Percentiles rank a stretch among this genome's conserved stretches.
phyloP scores from a whole-genome alignment of 176 grass and related monocot genomes.

The Aechmea fasciata region DNA sequence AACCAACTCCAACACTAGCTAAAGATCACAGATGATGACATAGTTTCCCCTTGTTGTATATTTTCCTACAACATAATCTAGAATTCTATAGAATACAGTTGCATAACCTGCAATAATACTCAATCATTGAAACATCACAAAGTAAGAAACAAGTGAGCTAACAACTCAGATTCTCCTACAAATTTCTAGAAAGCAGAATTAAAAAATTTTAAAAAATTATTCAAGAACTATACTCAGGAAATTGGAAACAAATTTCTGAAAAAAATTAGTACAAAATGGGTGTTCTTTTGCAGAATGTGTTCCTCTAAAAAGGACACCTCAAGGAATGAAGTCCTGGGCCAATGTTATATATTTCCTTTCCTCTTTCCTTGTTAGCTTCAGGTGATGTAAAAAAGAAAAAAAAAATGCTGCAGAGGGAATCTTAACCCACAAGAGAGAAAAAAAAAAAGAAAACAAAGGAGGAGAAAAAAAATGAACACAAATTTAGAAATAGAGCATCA shows the following conservation, averaged over 20 bases:
- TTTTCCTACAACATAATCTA: too few species aligned
- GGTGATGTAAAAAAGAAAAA: not conserved
- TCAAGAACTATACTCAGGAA: not conserved
- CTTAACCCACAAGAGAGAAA: not conserved
- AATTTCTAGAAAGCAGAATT: not conserved
- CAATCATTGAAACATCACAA: too few species aligned
- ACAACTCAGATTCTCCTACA: too few species aligned
- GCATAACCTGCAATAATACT: too few species aligned
- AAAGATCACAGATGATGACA: not conserved
- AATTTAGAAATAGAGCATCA: not conserved
- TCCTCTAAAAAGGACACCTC: not conserved
- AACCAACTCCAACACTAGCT: not conserved
- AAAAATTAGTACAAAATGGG: not conserved
- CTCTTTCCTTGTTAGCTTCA: not conserved
- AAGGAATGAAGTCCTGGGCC: not conserved
- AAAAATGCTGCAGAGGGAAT: not conserved
- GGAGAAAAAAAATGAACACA: too few species aligned
- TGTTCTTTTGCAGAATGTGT: not conserved
- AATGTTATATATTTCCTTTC: not conserved
- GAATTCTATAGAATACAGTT: too few species aligned
- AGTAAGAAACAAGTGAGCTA: too few species aligned
- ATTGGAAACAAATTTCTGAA: not conserved
- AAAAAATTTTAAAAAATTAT: not conserved
- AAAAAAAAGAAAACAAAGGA: too few species aligned
- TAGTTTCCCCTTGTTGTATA: too few species aligned